phyloP scores from a whole-genome alignment of 768 basidiomycete species.

The Leucocoprinus leucothites region DNA sequence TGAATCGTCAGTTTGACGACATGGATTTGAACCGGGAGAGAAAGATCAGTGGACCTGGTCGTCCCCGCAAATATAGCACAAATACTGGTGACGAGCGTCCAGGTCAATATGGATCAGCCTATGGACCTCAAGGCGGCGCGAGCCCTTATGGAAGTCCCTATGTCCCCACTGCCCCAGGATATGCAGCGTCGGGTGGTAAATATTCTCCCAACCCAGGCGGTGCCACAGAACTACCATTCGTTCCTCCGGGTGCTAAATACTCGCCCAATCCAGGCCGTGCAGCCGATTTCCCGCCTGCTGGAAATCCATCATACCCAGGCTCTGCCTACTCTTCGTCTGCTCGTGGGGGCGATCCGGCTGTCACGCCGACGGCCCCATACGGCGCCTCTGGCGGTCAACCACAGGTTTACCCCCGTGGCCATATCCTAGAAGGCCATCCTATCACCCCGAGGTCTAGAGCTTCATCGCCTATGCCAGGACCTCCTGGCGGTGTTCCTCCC shows the following conservation, averaged over 20 bases:
- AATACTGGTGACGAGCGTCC: conserved; percentile 24
- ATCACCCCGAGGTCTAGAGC: conserved; percentile 41
- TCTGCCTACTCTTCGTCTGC: conserved; percentile 31
- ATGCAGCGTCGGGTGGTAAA: conserved; percentile 6
- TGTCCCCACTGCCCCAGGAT: conserved; percentile 21
- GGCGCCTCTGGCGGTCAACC: conserved; percentile 21
- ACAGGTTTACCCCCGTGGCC: conserved; percentile 53
- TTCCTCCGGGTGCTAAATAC: conserved; percentile 20
- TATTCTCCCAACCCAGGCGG: conserved; percentile 35
- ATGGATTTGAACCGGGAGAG: conserved; percentile 37
- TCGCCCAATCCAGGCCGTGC: conserved; percentile 37
- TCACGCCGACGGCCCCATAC: conserved; percentile 43
- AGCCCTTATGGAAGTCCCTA: conserved; percentile 28
- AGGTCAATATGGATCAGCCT: conserved; percentile 1
- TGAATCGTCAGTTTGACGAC: conserved; percentile 40
- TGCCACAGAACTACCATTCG: conserved; percentile 40
- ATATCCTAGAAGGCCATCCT: conserved; percentile 54
- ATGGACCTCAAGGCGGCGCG: not conserved
- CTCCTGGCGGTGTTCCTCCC: conserved; percentile 30
- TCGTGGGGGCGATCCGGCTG: conserved; percentile 31
- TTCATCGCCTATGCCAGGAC: conserved; percentile 41
- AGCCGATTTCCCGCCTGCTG: conserved; percentile 36
- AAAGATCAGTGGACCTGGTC: conserved; percentile 31
- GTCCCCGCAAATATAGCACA: conserved; percentile 45
- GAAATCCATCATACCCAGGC: conserved; percentile 30